Evolutionary conservation across 768 basidiomycete species (phyloP), one percentile per base, ranked within the genome.

Genomic region (button mushroom (Agaricus bisporus)): DNA sequence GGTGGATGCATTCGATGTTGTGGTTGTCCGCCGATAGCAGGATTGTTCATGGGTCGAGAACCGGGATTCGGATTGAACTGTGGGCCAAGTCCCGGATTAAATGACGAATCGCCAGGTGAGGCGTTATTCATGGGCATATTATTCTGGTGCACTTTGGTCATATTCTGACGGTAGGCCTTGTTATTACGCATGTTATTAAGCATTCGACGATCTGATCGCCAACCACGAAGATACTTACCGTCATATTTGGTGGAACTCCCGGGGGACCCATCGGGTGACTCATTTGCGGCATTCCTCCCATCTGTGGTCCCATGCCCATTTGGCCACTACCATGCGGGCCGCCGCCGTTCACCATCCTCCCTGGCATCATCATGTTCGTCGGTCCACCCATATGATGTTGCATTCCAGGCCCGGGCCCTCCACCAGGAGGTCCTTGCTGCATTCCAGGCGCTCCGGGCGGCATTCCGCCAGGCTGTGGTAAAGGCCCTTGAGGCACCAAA

Each of bases 241-340:
- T 49, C 46, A 54, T 46, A 52, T 41, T 50, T 35, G 51, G 49
- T 28, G 37, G 18, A 32, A 32, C 32, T 29, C 44, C 43, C 20
- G 53, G 49, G 26, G 48, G 56, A 37, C 56, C 59, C 54, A 60
- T 60, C 41, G 52, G 56, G 1, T 46, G 56, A 26, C 67, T 67
- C 65, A 74, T 69, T 58, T 72, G 71, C 29, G 66, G 60, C 62
- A 72, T 71, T 63, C 72, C 66, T 54, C 70, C 70, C 35, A 60
- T 63, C 47, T 64, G 64, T 59, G 50, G 68, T 71, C 75, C 70
- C 56, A 60, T 60, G 22, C 47, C 54, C 70, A 74, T 72, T 29
- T 50, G 50, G 11, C 55, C 55, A 35, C 42, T 42, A 25, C 53
- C 52, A 20, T 51, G 54, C 26, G 57, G 55, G n/a, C 48, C 49